Percentiles rank a stretch among this genome's conserved stretches.
Conservation (phyloP, 108 stramenopile genomes). For the Aureococcus anophagefferens region DNA sequence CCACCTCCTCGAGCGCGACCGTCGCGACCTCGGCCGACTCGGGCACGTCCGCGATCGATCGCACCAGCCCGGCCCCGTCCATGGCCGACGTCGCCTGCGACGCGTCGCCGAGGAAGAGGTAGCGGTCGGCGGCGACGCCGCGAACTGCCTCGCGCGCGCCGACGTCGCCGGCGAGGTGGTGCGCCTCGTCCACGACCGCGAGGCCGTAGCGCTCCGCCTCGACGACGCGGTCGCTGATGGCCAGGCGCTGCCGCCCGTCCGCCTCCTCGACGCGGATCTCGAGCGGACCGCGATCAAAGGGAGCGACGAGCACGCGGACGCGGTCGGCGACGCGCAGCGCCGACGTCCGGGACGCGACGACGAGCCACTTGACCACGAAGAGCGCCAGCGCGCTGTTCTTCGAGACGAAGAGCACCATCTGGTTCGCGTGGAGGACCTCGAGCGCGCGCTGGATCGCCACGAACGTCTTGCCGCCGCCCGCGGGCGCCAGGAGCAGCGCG, state of each 20-base stretch:
- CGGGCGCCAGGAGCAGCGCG: background rate
- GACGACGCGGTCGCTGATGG: background rate
- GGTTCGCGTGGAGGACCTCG: background rate
- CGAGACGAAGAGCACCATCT: background rate
- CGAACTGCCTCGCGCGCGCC: background rate
- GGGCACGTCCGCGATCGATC: background rate
- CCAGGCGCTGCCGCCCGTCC: background rate
- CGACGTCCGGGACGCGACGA: background rate
- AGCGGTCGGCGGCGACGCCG: background rate
- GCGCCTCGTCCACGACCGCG: background rate
- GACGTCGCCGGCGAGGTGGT: background rate
- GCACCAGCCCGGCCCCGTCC: background rate
- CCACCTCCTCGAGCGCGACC: background rate
- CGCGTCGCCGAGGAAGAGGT: background rate
- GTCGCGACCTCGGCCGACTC: background rate
- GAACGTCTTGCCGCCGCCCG: background rate
- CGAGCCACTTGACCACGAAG: background rate
- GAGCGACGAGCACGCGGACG: background rate
- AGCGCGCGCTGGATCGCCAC: background rate
- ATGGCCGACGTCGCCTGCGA: background rate
- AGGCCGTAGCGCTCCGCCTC: background rate
- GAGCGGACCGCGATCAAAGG: background rate
- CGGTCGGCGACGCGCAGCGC: background rate
- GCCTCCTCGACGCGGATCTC: background rate
- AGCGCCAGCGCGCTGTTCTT: background rate